Percentiles rank a stretch among this genome's conserved stretches.
phyloP scores from a whole-genome alignment of 169 alveolate genomes.

The Eimeria nieschulzi region DNA sequence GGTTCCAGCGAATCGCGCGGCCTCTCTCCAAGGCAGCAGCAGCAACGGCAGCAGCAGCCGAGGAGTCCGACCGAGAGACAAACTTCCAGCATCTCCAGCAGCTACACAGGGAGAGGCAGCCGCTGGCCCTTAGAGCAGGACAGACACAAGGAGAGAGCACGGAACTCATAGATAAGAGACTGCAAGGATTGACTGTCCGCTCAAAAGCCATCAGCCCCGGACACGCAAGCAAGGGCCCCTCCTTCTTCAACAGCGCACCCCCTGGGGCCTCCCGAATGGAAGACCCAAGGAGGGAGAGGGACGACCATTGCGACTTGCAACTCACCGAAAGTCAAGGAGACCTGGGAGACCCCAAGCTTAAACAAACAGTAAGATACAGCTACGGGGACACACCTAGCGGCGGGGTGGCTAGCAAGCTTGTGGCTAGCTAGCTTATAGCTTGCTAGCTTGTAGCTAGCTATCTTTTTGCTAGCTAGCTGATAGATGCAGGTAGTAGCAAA shows the following conservation, averaged over 20 bases:
- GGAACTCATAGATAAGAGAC: too few species aligned
- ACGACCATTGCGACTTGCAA: background rate
- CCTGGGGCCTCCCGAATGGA: background rate
- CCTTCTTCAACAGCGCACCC: constrained; percentile 36
- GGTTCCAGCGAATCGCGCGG: constrained; percentile 77
- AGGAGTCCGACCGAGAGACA: background rate
- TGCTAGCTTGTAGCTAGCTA: background rate
- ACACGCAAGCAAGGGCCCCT: background rate
- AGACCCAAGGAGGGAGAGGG: background rate
- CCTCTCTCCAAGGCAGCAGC: constrained; percentile 29
- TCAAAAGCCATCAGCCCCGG: too few species aligned
- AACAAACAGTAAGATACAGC: background rate
- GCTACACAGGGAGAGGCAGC: background rate
- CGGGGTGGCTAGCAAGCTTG: too few species aligned
- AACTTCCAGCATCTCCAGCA: background rate
- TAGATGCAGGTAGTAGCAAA: too few species aligned
- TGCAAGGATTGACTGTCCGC: too few species aligned
- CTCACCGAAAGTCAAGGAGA: background rate
- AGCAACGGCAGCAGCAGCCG: background rate
- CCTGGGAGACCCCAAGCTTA: background rate
- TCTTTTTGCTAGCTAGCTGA: background rate
- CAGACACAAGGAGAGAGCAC: background rate
- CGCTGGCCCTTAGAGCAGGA: background rate
- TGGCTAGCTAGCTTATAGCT: background rate
- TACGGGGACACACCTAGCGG: too few species aligned